Conservation (phyloP, 106 monocot genomes). For the Posidonia australis region DNA sequence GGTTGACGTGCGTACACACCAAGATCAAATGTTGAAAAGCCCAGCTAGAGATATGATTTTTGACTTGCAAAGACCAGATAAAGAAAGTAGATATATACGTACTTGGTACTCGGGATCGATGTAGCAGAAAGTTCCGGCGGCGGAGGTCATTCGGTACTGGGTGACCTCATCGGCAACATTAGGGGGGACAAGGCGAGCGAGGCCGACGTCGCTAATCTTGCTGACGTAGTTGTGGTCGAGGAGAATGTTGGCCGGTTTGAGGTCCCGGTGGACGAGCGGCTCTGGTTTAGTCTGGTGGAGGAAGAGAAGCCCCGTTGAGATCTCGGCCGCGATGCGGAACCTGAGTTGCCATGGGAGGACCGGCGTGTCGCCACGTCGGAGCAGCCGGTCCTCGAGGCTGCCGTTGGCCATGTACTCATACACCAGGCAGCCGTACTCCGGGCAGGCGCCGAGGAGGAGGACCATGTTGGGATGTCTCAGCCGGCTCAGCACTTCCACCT, state of each 20-base stretch:
- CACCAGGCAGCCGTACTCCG: constrained; percentile 61
- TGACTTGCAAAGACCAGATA: too few species aligned
- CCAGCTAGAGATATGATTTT: too few species aligned
- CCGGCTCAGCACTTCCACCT: constrained; percentile 54
- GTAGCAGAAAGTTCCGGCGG: constrained; percentile 67
- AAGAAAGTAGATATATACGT: too few species aligned
- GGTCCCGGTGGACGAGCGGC: constrained; percentile 57
- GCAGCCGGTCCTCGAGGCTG: constrained; percentile 48
- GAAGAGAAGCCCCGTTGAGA: constrained; percentile 52
- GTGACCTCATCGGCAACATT: constrained; percentile 34
- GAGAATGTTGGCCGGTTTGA: constrained; percentile 65
- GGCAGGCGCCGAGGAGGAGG: constrained; percentile 54
- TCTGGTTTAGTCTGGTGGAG: constrained; percentile 61
- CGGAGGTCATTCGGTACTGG: constrained; percentile 53
- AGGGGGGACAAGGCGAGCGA: constrained; percentile 45
- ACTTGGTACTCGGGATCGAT: constrained; percentile 63
- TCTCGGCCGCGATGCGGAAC: constrained; percentile 55
- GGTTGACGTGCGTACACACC: neutral
- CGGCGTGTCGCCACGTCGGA: constrained; percentile 29
- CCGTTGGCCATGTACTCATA: constrained; percentile 75
- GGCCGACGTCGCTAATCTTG: constrained; percentile 63
- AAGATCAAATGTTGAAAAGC: too few species aligned
- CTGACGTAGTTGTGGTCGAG: constrained; percentile 49
- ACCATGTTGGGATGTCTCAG: constrained; percentile 74
- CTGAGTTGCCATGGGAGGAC: constrained; percentile 47